Evolutionary conservation across 23 red algal species (phyloP), one percentile per base, ranked within the genome.

Genomic region (Gracilaria domingensis): DNA sequence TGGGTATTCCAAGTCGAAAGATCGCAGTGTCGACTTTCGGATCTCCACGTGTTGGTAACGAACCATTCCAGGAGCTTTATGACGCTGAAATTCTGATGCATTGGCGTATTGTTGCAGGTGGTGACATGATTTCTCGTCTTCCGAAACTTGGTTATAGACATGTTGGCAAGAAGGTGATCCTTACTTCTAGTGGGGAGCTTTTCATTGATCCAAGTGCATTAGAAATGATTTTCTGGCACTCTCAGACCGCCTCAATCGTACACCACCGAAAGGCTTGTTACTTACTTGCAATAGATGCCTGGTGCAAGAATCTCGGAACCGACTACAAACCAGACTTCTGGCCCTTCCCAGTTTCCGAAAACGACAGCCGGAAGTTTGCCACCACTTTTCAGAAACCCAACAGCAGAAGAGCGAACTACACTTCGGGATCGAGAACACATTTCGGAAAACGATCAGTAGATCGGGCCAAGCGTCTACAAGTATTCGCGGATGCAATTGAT

Each of bases 41-140:
- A 34, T 86, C 88, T 38, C 95, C 95, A 45, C 88, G 95, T 24
- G 88, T 96, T 24, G 95, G 95, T 44, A 96, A 96, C 35, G 49
- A 55, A 39, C 55, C 88, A 29, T 96, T 96, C 60, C 92, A 81
- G 74, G 44, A 75, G 18, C 26, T 95, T 6, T 95, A 95, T 47
- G 85, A 95, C 30, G 23, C 34, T 47, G 45, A 62, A 4, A 69
- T 95, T 33, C 76, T 83, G 37, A 86, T 81, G 64, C 79, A 95
- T 60, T 95, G 92, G 92, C 70, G 92, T 24, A 60, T 95, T 38
- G 92, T 95, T 34, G 81, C 85, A 11, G 92, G 83, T 24, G 77
- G 76, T 38, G 92, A 95, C 34, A 82, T 95, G 26, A 82, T 95
- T 34, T 86, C 83, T 24, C 82, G 85, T 49, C 83, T 95, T 44